These are phyloP conservation scores for Erodium chrysanthum DNA, from an alignment of 441 rosid genomes.

Conservation along the genomic window DNA sequence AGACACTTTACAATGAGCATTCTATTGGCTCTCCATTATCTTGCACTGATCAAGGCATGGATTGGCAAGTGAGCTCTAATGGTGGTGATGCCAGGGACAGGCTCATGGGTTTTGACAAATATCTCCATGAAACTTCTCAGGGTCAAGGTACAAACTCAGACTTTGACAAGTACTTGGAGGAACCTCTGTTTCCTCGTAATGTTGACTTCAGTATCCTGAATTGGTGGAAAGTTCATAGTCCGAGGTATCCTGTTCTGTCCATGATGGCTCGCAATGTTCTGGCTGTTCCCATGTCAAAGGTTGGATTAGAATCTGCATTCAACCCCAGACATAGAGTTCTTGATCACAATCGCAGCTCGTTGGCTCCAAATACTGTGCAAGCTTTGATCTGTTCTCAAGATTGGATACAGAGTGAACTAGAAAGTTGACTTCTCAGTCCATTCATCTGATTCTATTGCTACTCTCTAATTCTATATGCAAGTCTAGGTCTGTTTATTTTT, in stretches of 20 bases:
- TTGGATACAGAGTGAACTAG: conserved; percentile 46
- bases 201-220: conserved; percentile 43
- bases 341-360: conserved; percentile 33
- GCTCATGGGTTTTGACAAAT: conserved; percentile 47
- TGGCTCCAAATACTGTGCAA: conserved; percentile 37
- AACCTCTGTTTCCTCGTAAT: conserved; percentile 53
- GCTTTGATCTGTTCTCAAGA: conserved; percentile 60
- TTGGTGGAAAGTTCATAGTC: conserved; percentile 67
- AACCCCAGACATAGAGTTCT: conserved; percentile 28
- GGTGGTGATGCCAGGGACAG: conserved; percentile 33
- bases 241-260: conserved; percentile 48
- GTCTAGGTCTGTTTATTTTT: too few species aligned
- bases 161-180: conserved; percentile 56
- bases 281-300: conserved; percentile 42
- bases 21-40: conserved; percentile 44
- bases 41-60: conserved; percentile 31
- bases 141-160: conserved; percentile 39
- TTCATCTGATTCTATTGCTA: too few species aligned
- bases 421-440: conserved; percentile 16
- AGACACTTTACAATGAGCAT: conserved; percentile 52
- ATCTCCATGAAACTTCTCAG: conserved; percentile 41
- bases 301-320: conserved; percentile 29
- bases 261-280: conserved; percentile 54
- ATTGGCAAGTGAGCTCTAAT: conserved; percentile 48
- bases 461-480: too few species aligned